Conservation (phyloP, 1,284 basidiomycete species). For the Trametes pubescens region DNA sequence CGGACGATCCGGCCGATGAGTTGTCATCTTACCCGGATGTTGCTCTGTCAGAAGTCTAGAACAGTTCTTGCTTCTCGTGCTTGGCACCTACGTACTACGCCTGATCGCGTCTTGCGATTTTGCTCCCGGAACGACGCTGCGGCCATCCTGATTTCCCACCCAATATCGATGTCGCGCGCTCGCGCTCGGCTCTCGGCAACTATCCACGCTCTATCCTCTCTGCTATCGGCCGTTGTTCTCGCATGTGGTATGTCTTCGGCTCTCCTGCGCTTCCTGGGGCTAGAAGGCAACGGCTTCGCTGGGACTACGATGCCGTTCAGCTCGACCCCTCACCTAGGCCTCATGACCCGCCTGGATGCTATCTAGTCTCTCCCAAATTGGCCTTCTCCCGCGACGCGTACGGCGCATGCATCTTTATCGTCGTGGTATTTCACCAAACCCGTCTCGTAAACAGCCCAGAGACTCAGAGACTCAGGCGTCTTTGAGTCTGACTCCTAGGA, state of each 20-base stretch:
- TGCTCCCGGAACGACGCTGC: not conserved
- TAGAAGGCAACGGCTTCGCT: not conserved
- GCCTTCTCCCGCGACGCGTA: not conserved
- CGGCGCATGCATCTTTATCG: not conserved
- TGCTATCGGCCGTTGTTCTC: not conserved
- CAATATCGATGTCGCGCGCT: no score
- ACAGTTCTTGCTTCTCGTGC: no score
- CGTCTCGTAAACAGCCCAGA: no score
- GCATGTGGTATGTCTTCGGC: not conserved
- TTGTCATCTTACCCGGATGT: no score
- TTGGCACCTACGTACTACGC: no score
- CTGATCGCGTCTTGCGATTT: not conserved
- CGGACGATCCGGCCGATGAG: no score
- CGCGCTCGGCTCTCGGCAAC: not conserved
- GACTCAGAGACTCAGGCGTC: no score
- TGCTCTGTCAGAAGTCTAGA: no score
- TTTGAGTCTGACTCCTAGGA: no score
- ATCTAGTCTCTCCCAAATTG: not conserved
- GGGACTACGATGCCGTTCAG: not conserved
- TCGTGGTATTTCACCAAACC: no score
- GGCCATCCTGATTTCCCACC: not conserved
- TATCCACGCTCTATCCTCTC: not conserved
- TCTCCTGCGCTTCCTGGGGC: not conserved
- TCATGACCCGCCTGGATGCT: not conserved
- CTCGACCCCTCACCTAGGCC: not conserved